Conservation (phyloP, 495 filamentous ascomycete species). For the Neurospora sp. region DNA sequence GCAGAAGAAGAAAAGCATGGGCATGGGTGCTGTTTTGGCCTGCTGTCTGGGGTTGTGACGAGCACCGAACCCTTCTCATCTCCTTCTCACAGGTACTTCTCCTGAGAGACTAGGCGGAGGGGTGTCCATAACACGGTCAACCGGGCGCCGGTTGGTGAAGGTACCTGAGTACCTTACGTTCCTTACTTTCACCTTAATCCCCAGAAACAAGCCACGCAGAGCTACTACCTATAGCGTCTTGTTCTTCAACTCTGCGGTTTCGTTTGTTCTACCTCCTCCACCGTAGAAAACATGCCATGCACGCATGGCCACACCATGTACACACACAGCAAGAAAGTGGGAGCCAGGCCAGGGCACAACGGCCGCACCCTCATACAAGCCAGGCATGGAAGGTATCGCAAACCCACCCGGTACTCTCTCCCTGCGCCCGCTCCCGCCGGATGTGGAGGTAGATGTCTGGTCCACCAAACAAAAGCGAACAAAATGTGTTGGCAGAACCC, state of each 20-base stretch:
- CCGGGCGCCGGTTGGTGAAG: neutral
- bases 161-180: neutral
- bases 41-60: neutral
- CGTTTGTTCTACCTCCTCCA: conserved; percentile 9
- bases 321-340: neutral
- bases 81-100: neutral
- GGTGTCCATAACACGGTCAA: neutral
- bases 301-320: conserved; percentile 3
- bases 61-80: neutral
- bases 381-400: conserved; percentile 9
- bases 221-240: neutral
- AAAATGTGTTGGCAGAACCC: conserved; percentile 13
- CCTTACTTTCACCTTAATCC: neutral
- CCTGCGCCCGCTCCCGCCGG: conserved; percentile 5
- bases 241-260: neutral
- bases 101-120: neutral
- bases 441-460: conserved; percentile 8
- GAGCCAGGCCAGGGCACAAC: neutral
- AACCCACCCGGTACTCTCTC: conserved; percentile 4
- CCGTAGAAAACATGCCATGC: conserved; percentile 4
- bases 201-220: neutral
- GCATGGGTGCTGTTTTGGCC: neutral
- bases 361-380: conserved; percentile 2
- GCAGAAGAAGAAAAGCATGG: neutral
- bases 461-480: conserved; percentile 11